These are phyloP conservation scores for Hydnomerulius pinastri DNA, from an alignment of 768 basidiomycete species.

Conservation along the genomic window DNA sequence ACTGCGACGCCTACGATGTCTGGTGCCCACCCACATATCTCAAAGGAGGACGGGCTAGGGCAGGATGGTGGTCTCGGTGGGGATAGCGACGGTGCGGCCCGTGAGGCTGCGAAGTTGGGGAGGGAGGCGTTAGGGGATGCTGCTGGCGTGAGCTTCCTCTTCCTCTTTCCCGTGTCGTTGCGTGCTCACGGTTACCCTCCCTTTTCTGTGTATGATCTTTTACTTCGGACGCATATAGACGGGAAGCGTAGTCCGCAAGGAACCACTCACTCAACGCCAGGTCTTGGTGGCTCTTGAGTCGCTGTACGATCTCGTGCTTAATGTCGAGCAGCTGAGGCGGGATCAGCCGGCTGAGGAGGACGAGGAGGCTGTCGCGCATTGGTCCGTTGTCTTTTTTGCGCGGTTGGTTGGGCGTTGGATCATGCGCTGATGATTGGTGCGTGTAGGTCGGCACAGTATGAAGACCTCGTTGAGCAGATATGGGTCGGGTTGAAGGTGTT, in stretches of 20 bases:
- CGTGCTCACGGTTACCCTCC: slow-evolving; percentile 3
- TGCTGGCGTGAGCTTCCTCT: slow-evolving; percentile 44
- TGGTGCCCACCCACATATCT: slow-evolving; percentile 50
- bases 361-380: slow-evolving; percentile 38
- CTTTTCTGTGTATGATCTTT: neutral
- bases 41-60: slow-evolving; percentile 49
- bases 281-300: slow-evolving; percentile 78
- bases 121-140: slow-evolving; percentile 69
- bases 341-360: slow-evolving; percentile 69
- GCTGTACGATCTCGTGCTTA: slow-evolving; percentile 81
- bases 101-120: slow-evolving; percentile 75
- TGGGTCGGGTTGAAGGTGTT: slow-evolving; percentile 87
- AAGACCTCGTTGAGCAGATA: slow-evolving; percentile 61
- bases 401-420: neutral
- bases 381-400: slow-evolving; percentile 41
- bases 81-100: slow-evolving; percentile 57
- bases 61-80: slow-evolving; percentile 17
- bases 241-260: slow-evolving; percentile 62
- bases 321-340: slow-evolving; percentile 82
- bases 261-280: slow-evolving; percentile 79
- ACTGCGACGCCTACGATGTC: slow-evolving; percentile 37
- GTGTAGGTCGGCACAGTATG: slow-evolving; percentile 62
- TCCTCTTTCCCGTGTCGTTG: slow-evolving; percentile 8
- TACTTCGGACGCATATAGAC: slow-evolving; percentile 41
- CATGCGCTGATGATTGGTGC: neutral